phyloP scores from a whole-genome alignment of 441 rosid species.

The Aquilaria agallochum region DNA sequence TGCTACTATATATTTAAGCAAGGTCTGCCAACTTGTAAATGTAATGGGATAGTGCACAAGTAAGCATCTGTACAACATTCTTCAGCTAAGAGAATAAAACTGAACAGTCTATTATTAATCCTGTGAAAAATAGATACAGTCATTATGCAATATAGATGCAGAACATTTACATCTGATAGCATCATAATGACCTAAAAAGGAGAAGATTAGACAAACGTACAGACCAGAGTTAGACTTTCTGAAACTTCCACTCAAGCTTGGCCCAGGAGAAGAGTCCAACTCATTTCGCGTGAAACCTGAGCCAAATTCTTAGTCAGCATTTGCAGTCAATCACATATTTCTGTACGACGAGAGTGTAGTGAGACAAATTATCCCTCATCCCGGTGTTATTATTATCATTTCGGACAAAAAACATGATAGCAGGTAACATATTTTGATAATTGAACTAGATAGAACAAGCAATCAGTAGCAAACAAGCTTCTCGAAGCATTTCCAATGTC shows the following conservation, averaged over 20 bases:
- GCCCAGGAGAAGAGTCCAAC: slow-evolving; percentile 36
- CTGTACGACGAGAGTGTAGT: background rate
- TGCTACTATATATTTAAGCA: no score
- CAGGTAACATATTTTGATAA: background rate
- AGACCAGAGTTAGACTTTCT: slow-evolving; percentile 55
- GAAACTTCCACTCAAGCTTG: slow-evolving; percentile 54
- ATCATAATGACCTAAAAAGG: background rate
- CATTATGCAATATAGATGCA: no score
- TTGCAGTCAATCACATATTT: background rate
- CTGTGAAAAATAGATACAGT: no score
- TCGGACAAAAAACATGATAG: background rate
- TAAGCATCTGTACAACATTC: no score
- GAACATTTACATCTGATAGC: no score
- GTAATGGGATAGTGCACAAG: no score
- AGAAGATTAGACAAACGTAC: slow-evolving; percentile 13
- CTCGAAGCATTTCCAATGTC: no score
- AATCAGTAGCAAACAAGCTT: background rate
- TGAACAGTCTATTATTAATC: no score
- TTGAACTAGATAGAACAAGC: background rate
- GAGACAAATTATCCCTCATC: no score
- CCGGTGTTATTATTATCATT: no score
- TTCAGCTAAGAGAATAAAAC: no score
- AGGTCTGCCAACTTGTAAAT: no score
- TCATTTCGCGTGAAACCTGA: slow-evolving; percentile 39
- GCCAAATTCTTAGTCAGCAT: slow-evolving; percentile 8